These are phyloP conservation scores for Fusarium lateritium DNA, from an alignment of 2,329 filamentous ascomycete species.

Conservation along the genomic window DNA sequence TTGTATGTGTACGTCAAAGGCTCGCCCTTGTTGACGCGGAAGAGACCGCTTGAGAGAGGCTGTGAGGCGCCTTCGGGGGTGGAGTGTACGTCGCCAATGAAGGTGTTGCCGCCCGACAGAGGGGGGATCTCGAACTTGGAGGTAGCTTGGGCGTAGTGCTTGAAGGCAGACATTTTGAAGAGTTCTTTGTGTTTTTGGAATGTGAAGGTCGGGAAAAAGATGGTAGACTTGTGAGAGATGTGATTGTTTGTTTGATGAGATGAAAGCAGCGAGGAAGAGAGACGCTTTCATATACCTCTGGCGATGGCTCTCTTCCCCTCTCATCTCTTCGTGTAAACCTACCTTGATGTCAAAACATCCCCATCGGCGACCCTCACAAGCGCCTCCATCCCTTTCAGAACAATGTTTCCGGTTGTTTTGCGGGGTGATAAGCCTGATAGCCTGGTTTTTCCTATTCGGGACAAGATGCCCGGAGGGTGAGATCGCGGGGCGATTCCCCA, in stretches of 20 bases:
- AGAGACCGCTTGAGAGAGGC: slow-evolving; percentile 75
- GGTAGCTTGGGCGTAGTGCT: slow-evolving; percentile 71
- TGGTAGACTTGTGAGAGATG: background rate
- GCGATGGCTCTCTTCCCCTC: background rate
- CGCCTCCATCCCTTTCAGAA: slow-evolving; percentile 32
- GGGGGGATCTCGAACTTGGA: slow-evolving; percentile 73
- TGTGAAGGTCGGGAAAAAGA: background rate
- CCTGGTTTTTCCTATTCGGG: slow-evolving; percentile 41
- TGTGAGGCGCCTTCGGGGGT: slow-evolving; percentile 69
- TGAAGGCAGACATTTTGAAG: slow-evolving; percentile 58
- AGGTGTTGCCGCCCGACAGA: slow-evolving; percentile 78
- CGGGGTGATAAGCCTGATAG: slow-evolving; percentile 36
- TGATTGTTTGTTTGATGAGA: slow-evolving; percentile 8
- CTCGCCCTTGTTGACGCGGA: slow-evolving; percentile 77
- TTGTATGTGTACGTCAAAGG: slow-evolving; percentile 78
- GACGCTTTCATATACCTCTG: slow-evolving; percentile 31
- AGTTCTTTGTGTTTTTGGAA: background rate
- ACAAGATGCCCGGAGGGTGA: slow-evolving; percentile 24
- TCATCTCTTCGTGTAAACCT: background rate
- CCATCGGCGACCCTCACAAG: background rate
- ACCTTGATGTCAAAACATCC: background rate
- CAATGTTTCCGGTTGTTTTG: slow-evolving; percentile 27
- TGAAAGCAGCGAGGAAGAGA: slow-evolving; percentile 10
- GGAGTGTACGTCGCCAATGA: slow-evolving; percentile 73
- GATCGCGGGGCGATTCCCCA: slow-evolving; percentile 19